Evolutionary conservation across 106 monocot species (phyloP), one percentile per base, ranked within the genome.

Genomic region (Narthecium ossifragum): DNA sequence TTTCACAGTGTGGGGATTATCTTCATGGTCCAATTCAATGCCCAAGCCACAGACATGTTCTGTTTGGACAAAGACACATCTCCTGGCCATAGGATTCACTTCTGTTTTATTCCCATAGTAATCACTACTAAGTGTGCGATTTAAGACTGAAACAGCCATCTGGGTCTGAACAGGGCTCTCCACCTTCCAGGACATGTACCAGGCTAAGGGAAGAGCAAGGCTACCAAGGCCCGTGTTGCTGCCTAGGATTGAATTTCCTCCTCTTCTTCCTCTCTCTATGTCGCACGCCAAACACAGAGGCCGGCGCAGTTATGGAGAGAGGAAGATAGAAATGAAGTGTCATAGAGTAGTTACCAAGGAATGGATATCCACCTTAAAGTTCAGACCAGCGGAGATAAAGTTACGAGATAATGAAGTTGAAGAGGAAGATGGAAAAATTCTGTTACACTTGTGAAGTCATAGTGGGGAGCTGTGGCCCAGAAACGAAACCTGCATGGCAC

Each of bases 121-220:
- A 0, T 85, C 77, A 49, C 65, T 56, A 31, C 65, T 63, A 20
- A 74, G 12, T 34, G 61, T 34, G 21, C 51, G 57, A 41, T 78
- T 78, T 30, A 81, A 26, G 17, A 85, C 55, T 29, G 78, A 32
- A 61, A 90, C 75, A 8, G 89, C 85, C 89, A 90, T 81, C 63
- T 90, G 89, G 31, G 89, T 85, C 72, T 85, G 81, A 43, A 93
- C 84, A 58, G 88, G 84, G 61, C 80, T 75, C 59, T 84, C 78
- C 49, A 76, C 46, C 45, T 76, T 78, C 65, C 51, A 77, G 67
- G 78, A 66, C 89, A 85, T 81, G 57, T 60, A 53, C 36, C 17
- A 29, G 3, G 5, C 12, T n/a, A 34, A 15, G 27, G 11, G 21
- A 17, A 34, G 7, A 12, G 28, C 26, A 48, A 25, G 8, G 43